Base-by-base conservation (phyloP, 2,329 filamentous ascomycete genomes). In the Monosporascus sp. region DNA sequence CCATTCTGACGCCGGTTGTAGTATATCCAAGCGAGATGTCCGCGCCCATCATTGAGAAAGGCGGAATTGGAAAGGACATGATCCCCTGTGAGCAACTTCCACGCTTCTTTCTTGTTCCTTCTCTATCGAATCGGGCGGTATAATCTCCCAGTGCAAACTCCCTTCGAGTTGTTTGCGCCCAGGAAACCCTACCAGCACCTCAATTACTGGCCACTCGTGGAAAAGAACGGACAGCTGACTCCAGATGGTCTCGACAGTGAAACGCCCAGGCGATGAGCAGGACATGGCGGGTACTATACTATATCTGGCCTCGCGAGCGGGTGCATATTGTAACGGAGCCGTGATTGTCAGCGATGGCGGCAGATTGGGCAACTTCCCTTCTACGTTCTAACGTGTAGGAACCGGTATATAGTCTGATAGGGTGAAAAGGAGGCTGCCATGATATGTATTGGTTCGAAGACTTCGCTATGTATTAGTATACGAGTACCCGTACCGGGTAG, bases 221-320 rank as follows among this genome's bases (percentile, higher is more conserved):
- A 34, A 14, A 2, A 14, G 6, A 20, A 24, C n/a, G 9, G 22
- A 20, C 14, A 11, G 15, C 39, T 42, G 22, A 42, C 18, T 24
- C 7, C 14, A 42, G 22, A 5, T 18, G 11, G 24, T 20, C 18
- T 20, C 18, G 17, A 20, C 22, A 42, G 39, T 42, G 39, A 20
- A 42, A 24, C 73, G 85, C 46, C 74, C 80, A 55, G 85, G 85
- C 1, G 75, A 79, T 41, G 77, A 82, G 53, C 70, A 82, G 59
- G 85, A 88, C 61, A 82, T 89, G 73, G 81, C 78, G 1, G 84
- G 85, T 1, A 73, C 81, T 47, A 76, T 89, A 25, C 65, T 90
- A 49, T 89, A 84, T 71, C 72, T 89, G 63, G 81, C 81, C 3
- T 83, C 81, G 48, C 72, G 78, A 56, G 84, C 84, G 3, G 86